Base-by-base conservation (phyloP, 495 filamentous ascomycete species). In the Geopyxis carbonaria region DNA sequence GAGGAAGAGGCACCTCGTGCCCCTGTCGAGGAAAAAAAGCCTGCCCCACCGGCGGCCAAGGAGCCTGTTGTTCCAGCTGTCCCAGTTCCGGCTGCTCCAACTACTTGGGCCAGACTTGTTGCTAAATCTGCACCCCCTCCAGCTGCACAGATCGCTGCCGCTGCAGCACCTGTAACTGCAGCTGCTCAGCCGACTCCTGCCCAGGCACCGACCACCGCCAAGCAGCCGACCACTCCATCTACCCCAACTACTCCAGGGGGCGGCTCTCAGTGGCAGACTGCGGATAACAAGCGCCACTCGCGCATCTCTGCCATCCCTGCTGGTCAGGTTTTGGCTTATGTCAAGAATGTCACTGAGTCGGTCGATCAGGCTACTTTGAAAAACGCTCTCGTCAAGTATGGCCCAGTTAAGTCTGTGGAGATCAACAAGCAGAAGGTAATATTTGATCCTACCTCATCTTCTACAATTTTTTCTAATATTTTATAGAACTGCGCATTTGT, bases 401-500 rank as follows among this genome's bases (percentile, higher is more conserved):
- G 87, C 43, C 76, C 80, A 59, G 54, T 95, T 28, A 70, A 69
- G 38, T 83, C 85, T 59, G 80, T 91, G 46, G 91, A 95, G 51
- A 76, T 97, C 57, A 86, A 72, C 61, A 81, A 83, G 37, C 59
- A 61, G 38, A 95, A 91, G 83, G 87, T 93, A 70, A 50, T 72
- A 48, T 34, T 37, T 37, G 10, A 22, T 14, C 15, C 38, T 22
- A 31, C 4, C 4, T 21, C 41, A 4, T 30, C 10, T 27, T 23
- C 40, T 38, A 41, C 34, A 35, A 22, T 41, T 31, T 23, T 36
- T 38, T 32, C 54, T 57, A 52, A 64, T 49, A 40, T 37, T 11
- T 22, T 40, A 20, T 50, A 94, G 91, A 94, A 85, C 64, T 93
- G 84, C 54, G 91, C 89, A 20, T 93, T 93, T 56, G 80, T 93